Conservation (phyloP, 2,329 filamentous ascomycete genomes). For the Xylariaceae sp. region DNA sequence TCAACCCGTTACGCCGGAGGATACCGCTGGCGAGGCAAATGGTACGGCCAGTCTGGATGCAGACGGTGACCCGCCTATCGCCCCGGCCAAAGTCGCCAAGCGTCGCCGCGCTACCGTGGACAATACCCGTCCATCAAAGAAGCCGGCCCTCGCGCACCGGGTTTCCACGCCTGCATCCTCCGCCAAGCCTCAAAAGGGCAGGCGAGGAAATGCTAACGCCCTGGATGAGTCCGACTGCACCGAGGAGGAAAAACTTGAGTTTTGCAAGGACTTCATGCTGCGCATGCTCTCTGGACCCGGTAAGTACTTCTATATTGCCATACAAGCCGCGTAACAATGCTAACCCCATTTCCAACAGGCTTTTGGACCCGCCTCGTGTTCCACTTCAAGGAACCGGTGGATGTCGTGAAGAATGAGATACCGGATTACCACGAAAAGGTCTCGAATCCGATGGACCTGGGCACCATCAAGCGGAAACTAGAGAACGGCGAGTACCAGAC, state of each 20-base stretch:
- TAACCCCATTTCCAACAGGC: slow-evolving; percentile 36
- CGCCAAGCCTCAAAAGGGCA: slow-evolving; percentile 29
- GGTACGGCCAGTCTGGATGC: too few relatives aligned
- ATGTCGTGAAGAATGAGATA: slow-evolving; percentile 51
- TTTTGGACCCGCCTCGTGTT: slow-evolving; percentile 63
- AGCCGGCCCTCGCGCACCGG: slow-evolving; percentile 27
- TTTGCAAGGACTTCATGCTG: slow-evolving; percentile 52
- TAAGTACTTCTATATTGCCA: slow-evolving; percentile 28
- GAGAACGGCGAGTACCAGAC: slow-evolving; percentile 46
- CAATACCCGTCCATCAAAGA: slow-evolving; percentile 27
- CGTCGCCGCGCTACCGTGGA: slow-evolving; percentile 36
- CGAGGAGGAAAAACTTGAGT: slow-evolving; percentile 46
- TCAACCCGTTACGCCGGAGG: too few relatives aligned
- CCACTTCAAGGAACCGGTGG: slow-evolving; percentile 56
- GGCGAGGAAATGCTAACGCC: slow-evolving; percentile 28
- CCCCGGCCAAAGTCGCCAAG: slow-evolving; percentile 28
- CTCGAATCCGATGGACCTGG: slow-evolving; percentile 57
- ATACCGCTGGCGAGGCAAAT: too few relatives aligned
- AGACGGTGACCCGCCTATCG: too few relatives aligned
- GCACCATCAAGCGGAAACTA: slow-evolving; percentile 57
- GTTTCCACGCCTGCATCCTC: slow-evolving; percentile 17
- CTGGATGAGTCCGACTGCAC: slow-evolving; percentile 32
- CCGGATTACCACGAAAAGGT: slow-evolving; percentile 59
- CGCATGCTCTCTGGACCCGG: slow-evolving; percentile 59
- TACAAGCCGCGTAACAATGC: not conserved